Base-by-base conservation (phyloP, 2,329 filamentous ascomycete genomes). In the Fusarium tricinctum region DNA sequence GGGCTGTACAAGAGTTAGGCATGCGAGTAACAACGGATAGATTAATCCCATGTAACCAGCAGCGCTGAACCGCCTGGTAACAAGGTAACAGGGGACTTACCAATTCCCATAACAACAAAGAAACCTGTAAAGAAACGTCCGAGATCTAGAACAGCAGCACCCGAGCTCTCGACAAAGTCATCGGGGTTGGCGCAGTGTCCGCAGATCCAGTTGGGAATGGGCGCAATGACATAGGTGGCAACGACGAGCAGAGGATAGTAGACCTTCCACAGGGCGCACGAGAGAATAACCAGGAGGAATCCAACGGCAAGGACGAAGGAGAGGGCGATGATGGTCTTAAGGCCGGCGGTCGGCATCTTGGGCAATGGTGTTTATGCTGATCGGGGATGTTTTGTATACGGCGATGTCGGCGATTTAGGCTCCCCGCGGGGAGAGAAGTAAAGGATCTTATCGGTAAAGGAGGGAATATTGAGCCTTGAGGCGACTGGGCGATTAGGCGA, bases 241-340 rank as follows among this genome's bases (percentile, higher is more conserved):
- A 99, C 96, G 73, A 99, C 96, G 69, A 98, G 89, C 69, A 99
- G 89, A 57, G 96, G 94, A 75, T 96, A 93, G 88, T 97, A 99
- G 81, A 93, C 93, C 78, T 95, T 88, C 88, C 92, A 99, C 73
- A 99, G 89, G 50, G 96, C 96, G 78, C 94, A 97, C 68, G 94
- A 97, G 75, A 99, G 92, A 81, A 99, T 99, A 74, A 98, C 96
- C 73, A 99, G 93, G 75, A 99, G 92, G 84, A 99, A 99, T 75
- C 96, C 96, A 76, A 99, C 96, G 74, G 96, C 96, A 71, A 99
- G 93, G 79, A 99, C 96, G 83, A 99, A 99, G 78, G 96, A 98
- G 74, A 99, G 92, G 70, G 93, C 93, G 81, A 99, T 99, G 82
- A 99, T 99, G 73, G 96, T 99, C 84, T 97, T 98, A 77, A 99